Conservation (phyloP, 2,329 filamentous ascomycete genomes). For the Cordyceps cateniannulata region DNA sequence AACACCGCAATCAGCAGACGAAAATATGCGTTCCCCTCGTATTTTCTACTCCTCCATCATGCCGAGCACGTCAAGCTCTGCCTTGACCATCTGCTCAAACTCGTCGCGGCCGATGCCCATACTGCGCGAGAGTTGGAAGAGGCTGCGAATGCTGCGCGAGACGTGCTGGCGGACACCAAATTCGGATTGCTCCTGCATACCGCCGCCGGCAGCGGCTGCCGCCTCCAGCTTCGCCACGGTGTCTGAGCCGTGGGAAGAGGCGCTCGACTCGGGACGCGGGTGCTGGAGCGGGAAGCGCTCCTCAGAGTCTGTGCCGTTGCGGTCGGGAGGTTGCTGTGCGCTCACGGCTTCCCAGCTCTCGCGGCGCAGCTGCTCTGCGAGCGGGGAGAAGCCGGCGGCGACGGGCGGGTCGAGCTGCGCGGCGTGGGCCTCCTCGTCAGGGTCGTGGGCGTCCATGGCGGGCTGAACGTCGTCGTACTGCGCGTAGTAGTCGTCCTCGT, state of each 20-base stretch:
- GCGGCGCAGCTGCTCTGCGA: constrained; percentile 15
- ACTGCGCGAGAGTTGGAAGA: constrained; percentile 63
- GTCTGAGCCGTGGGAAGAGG: constrained; percentile 45
- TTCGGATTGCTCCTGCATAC: constrained; percentile 56
- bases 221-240: constrained; percentile 58
- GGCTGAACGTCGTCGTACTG: constrained; percentile 74
- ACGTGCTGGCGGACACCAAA: constrained; percentile 75
- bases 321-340: background rate
- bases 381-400: constrained; percentile 22
- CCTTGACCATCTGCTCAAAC: constrained; percentile 65
- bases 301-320: no score
- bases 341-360: constrained; percentile 20
- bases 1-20: background rate
- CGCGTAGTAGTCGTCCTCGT: constrained; percentile 68
- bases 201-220: constrained; percentile 30
- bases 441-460: constrained; percentile 73
- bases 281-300: constrained; percentile 34
- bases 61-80: constrained; percentile 63
- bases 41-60: constrained; percentile 32
- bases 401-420: constrained; percentile 29
- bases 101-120: constrained; percentile 69
- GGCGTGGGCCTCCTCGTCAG: constrained; percentile 54
- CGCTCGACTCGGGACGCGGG: constrained; percentile 53
- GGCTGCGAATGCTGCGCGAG: constrained; percentile 67
- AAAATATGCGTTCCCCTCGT: background rate